Percentiles rank a stretch among this genome's conserved stretches.
Conservation (phyloP, 148 eudicot genomes). For the Vaccinium corymbosum region DNA sequence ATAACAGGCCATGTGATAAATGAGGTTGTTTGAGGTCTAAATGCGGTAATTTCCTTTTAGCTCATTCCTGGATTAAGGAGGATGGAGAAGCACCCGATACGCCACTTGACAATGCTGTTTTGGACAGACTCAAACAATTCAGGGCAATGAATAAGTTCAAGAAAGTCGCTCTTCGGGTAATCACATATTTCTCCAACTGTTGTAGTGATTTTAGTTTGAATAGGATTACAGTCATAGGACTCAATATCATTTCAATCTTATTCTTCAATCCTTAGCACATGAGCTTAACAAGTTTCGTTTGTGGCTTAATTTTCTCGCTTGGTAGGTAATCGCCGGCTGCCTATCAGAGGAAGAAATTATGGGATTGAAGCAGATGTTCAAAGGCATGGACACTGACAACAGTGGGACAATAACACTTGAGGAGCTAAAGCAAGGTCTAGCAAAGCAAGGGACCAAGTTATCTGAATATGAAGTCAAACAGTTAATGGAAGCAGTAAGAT, state of each 20-base stretch:
- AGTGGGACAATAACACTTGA: conserved; percentile 66
- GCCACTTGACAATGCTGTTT: conserved; percentile 92
- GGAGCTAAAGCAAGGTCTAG: conserved; percentile 59
- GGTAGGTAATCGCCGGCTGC: conserved; percentile 72
- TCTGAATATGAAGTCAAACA: conserved; percentile 59
- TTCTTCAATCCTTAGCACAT: no score
- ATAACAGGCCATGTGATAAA: background rate
- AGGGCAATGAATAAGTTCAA: conserved; percentile 95
- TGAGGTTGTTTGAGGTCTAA: background rate
- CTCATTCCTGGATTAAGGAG: conserved; percentile 96
- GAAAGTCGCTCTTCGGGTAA: conserved; percentile 94
- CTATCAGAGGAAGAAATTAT: conserved; percentile 70
- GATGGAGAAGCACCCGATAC: conserved; percentile 91
- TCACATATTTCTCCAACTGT: background rate
- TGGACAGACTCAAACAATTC: conserved; percentile 77
- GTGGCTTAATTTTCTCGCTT: background rate
- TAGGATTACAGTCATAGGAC: background rate
- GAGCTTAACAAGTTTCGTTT: no score
- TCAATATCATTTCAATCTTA: background rate
- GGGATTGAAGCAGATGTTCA: conserved; percentile 72
- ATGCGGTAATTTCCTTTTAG: conserved; percentile 22
- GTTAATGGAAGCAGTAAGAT: conserved; percentile 63
- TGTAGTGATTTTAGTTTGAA: background rate
- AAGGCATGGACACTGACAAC: conserved; percentile 57
- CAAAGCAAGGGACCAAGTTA: conserved; percentile 54